Evolutionary conservation across 2,329 filamentous ascomycete species (phyloP).

Genomic region (Tricladium varicosporioides): DNA sequence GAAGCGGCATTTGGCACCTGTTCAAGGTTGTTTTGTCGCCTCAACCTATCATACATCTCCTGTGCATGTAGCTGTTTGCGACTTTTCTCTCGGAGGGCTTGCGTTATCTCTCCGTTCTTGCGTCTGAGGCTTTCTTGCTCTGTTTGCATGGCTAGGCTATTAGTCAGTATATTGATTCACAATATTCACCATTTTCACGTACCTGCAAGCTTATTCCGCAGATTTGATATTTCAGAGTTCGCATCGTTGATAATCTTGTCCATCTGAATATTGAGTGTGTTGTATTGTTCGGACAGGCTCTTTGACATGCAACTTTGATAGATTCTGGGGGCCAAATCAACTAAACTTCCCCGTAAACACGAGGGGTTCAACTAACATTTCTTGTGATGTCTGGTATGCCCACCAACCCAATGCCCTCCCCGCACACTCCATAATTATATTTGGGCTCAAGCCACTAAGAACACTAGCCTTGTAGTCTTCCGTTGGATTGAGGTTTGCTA

Average conservation of each 20-base stretch:
- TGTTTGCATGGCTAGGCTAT: conserved; percentile 48
- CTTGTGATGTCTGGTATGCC: conserved; percentile 80
- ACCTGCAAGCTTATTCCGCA: conserved; percentile 67
- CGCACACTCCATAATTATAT: conserved; percentile 82
- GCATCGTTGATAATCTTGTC: conserved; percentile 74
- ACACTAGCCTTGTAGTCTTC: conserved; percentile 91
- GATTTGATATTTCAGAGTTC: conserved; percentile 65
- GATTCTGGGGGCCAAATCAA: conserved; percentile 45
- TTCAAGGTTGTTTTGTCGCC: conserved; percentile 51
- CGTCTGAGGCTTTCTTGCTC: conserved; percentile 63
- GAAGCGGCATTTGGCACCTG: conserved; percentile 55
- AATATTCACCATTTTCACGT: conserved; percentile 23
- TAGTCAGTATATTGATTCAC: conserved; percentile 12
- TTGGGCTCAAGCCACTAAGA: conserved; percentile 78
- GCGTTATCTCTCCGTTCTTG: conserved; percentile 70
- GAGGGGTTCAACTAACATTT: conserved; percentile 57
- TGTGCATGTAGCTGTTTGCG: conserved; percentile 68
- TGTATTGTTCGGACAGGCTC: conserved; percentile 70
- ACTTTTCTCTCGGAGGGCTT: conserved; percentile 67
- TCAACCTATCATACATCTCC: conserved; percentile 60
- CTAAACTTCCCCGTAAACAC: conserved; percentile 20
- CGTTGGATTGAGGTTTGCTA: conserved; percentile 69
- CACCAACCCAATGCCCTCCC: conserved; percentile 78
- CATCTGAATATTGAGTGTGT: conserved; percentile 60
- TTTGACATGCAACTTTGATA: conserved; percentile 77